Base-by-base conservation (phyloP, 495 filamentous ascomycete species). In the Podospora pseudoanserina region DNA sequence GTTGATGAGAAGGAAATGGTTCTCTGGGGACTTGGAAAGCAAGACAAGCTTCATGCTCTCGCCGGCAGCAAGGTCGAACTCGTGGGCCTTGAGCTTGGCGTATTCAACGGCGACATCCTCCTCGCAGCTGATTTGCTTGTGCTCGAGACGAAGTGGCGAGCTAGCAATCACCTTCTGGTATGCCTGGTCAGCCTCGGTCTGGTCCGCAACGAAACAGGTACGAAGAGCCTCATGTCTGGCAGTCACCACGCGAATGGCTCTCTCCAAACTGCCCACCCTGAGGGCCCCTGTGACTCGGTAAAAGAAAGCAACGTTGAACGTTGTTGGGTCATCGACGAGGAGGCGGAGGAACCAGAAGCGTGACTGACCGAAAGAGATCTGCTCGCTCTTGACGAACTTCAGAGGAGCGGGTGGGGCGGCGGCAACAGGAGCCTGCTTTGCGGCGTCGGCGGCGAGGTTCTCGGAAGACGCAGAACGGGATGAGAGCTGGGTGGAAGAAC, bases 321-420 rank as follows among this genome's bases (percentile, higher is more conserved):
- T 67, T 4, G 76, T 74, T 53, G 71, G 72, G 65, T 83, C 78
- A 2, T 75, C 67, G 5, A 80, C 59, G n/a, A 78, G 71, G 59
- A 64, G 67, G 68, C 64, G 67, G 65, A 77, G 59, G 65, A 85
- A 85, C 82, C 82, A 86, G 65, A 86, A 79, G 2, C 83, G 73
- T 0, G 79, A 80, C 65, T 86, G 83, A 3, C 67, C 77, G 34
- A 77, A 76, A 9, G 72, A 72, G 4, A 79, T 64, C 2, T 65
- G 70, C 65, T 60, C 67, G 11, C 55, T 67, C n/a, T 62, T 68
- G 18, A 63, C 4, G 13, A n/a, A 27, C 11, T 20, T 27, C 44
- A 67, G 44, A 44, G 34, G 19, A 26, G 19, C n/a, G 20, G 19
- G 19, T 5, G 34, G 20, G 15, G 34, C 0, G 3, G 34, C 3